phyloP scores from a whole-genome alignment of 768 basidiomycete species.

The Gautieria morchelliformis region DNA sequence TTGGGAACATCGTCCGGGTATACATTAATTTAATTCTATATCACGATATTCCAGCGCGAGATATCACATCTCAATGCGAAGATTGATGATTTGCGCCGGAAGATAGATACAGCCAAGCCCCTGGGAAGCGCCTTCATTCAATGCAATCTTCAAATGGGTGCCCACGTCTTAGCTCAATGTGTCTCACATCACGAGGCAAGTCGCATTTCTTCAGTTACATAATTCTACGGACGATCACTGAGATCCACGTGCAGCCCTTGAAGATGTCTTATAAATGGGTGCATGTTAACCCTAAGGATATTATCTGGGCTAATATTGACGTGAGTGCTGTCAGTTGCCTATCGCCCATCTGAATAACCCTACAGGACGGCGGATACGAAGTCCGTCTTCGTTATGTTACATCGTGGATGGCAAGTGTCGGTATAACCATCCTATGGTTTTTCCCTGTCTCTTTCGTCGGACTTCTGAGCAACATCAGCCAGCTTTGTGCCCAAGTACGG shows the following conservation, averaged over 20 bases:
- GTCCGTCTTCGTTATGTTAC: conserved; percentile 42
- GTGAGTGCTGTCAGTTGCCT: conserved; percentile 29
- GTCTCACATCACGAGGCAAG: conserved; percentile 41
- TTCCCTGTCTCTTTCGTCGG: conserved; percentile 62
- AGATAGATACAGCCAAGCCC: conserved; percentile 34
- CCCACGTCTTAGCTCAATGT: conserved; percentile 59
- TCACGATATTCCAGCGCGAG: conserved; percentile 29
- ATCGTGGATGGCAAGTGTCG: conserved; percentile 48
- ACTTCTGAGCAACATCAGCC: conserved; percentile 47
- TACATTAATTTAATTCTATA: background rate
- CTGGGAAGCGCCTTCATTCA: conserved; percentile 52
- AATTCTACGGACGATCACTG: conserved; percentile 3
- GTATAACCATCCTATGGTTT: conserved; percentile 53
- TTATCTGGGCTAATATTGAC: conserved; percentile 52
- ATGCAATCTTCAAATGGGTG: conserved; percentile 65
- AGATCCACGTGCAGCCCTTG: conserved; percentile 29
- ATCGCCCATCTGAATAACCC: background rate
- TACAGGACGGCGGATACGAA: conserved; percentile 35
- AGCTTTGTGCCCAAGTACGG: conserved; percentile 39
- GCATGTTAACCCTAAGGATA: conserved; percentile 41
- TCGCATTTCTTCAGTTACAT: conserved; percentile 4
- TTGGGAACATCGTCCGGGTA: background rate
- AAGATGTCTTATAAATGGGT: conserved; percentile 53
- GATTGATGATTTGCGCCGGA: conserved; percentile 28
- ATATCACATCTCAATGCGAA: conserved; percentile 35